Base-by-base conservation (phyloP, 352 stramenopile genomes). In the Globisporangium cystogenes region DNA sequence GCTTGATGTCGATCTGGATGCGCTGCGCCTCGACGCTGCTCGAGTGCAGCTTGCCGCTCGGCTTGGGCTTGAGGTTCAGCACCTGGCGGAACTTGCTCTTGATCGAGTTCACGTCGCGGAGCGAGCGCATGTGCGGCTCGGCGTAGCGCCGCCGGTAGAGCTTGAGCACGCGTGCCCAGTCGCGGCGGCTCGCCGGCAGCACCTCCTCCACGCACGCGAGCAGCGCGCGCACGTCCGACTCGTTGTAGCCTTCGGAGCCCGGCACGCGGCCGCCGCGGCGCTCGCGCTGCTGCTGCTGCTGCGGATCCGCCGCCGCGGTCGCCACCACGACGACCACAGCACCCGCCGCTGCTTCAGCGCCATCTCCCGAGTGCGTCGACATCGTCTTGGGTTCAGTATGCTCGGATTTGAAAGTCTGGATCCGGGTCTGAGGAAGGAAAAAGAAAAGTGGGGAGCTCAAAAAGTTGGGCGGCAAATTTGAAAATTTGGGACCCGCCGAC, bases 61-160 rank as follows among this genome's bases (percentile, higher is more conserved):
- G 33, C 21, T 46, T 53, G 8, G 51, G n/a, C 48, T 65, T 76
- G 47, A 52, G 58, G 48, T 73, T 62, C n/a, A 73, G 47, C 12
- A 76, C 53, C 35, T 73, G 64, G 37, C 53, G 21, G 57, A 76
- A 76, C 58, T 76, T 73, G 36, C 53, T 68, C 39, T 71, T 70
- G 40, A 76, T 51, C 31, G 60, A 66, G 27, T 57, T 50, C 3
- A 52, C 3, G 43, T 52, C 60, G 23, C 67, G 57, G 26, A 41
- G 50, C 18, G 63, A 45, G 31, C 67, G 67, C 20, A 60, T 59
- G 20, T 76, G 69, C 15, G 51, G 61, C n/a, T 39, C 47, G 12
- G 60, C 45, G 43, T 76, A 51, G 16, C 59, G 69, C 31, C 26
- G 29, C 26, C 64, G 63, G 36, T 75, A 75, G 36, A 67, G 41